Percentiles rank a stretch among this genome's conserved stretches.
Conservation (phyloP, 352 stramenopile species). For the Phytophthora palmivora region DNA sequence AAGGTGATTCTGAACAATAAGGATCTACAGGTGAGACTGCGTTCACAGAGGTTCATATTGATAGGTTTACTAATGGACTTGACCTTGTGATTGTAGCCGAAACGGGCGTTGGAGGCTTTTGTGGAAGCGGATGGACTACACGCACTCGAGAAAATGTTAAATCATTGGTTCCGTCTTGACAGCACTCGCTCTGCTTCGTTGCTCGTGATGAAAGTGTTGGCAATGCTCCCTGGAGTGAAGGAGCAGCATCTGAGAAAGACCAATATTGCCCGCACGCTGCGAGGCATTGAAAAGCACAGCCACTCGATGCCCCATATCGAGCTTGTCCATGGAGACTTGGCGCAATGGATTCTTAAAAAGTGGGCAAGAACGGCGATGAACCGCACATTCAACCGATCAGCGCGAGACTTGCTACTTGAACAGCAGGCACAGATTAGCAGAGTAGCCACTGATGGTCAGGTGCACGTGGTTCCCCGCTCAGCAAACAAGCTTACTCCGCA, state of each 20-base stretch:
- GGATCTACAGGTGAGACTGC: conserved; percentile 51
- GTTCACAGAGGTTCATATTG: no score
- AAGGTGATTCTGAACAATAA: conserved; percentile 64
- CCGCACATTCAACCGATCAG: conserved; percentile 46
- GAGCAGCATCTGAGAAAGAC: conserved; percentile 56
- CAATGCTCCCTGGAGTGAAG: conserved; percentile 63
- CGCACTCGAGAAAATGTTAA: conserved; percentile 58
- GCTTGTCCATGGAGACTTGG: conserved; percentile 54
- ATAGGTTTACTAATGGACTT: no score
- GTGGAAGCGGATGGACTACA: conserved; percentile 65
- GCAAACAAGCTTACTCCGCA: conserved; percentile 22
- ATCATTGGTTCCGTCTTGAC: conserved; percentile 58
- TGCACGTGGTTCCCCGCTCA: conserved; percentile 35
- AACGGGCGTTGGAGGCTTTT: conserved; percentile 64
- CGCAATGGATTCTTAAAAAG: conserved; percentile 66
- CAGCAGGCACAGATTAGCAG: conserved; percentile 50
- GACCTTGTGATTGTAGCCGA: conserved; percentile 35
- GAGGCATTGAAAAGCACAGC: conserved; percentile 52
- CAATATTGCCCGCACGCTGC: conserved; percentile 64
- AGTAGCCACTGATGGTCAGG: conserved; percentile 30
- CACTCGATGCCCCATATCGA: conserved; percentile 48
- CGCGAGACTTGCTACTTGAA: conserved; percentile 50
- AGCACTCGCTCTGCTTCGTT: conserved; percentile 52
- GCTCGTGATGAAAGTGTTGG: conserved; percentile 69
- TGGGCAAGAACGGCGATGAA: conserved; percentile 62